A percentile compares a stretch with the other conserved stretches of the same genome.
These are phyloP conservation scores for Pestalotiopsis sp. DNA, from an alignment of 2,329 filamentous ascomycete species.

Conservation along the genomic window DNA sequence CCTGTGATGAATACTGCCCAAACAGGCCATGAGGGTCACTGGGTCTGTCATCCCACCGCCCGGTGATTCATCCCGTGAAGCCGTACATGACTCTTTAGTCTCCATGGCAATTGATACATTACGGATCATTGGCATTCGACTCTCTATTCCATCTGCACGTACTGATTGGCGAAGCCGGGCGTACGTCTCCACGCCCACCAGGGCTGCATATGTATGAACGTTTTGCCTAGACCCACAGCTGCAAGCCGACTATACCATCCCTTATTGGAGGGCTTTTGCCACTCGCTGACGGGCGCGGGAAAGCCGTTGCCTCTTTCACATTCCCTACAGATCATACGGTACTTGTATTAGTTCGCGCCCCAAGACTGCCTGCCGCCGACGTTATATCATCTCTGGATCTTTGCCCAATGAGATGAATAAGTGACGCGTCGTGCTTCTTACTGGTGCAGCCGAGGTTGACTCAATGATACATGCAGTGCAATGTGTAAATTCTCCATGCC, in stretches of 20 bases:
- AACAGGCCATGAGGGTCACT: not conserved
- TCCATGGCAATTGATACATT: not conserved
- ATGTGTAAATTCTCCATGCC: too few relatives aligned
- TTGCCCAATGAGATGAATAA: not conserved
- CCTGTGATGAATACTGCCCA: not conserved
- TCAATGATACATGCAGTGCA: too few relatives aligned
- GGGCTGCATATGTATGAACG: slow-evolving; percentile 7
- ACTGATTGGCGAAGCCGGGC: not conserved
- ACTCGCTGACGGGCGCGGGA: not conserved
- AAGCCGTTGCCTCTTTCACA: not conserved
- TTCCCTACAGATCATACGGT: not conserved
- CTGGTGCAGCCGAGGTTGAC: not conserved
- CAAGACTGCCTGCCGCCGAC: not conserved
- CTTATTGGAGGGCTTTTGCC: slow-evolving; percentile 5
- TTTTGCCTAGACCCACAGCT: not conserved
- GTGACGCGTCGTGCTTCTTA: not conserved
- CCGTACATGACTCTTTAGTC: not conserved
- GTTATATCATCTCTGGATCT: not conserved
- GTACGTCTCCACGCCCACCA: not conserved
- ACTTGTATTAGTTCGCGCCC: slow-evolving; percentile 6
- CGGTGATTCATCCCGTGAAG: not conserved
- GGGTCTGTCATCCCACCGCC: not conserved
- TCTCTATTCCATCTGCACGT: not conserved
- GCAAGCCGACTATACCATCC: not conserved
- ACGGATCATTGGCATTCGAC: not conserved